phyloP scores from a whole-genome alignment of 2,329 filamentous ascomycete species.

The Lachnellula suecica region DNA sequence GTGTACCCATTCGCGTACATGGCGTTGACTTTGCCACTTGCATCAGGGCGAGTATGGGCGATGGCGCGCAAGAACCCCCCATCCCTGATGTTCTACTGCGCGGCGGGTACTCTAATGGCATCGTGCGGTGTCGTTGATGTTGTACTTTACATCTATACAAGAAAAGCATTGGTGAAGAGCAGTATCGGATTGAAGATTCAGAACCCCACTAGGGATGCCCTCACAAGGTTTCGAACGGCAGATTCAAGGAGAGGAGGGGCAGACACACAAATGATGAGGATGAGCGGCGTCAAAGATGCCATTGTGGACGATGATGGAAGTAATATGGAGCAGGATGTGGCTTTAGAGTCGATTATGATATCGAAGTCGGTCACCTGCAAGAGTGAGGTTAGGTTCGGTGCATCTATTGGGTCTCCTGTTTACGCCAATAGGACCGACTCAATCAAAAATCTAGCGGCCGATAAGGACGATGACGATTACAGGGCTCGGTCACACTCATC shows the following conservation, averaged over 20 bases:
- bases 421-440: neutral
- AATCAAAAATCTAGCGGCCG: neutral
- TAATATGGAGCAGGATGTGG: too few species aligned
- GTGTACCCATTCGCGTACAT: conserved; percentile 51
- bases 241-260: neutral
- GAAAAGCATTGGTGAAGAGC: conserved; percentile 21
- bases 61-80: conserved; percentile 39
- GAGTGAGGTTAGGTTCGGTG: neutral
- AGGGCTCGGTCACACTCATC: too few species aligned
- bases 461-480: too few species aligned
- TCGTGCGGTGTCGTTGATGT: conserved; percentile 25
- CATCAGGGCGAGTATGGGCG: conserved; percentile 46
- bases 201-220: neutral
- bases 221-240: neutral
- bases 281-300: neutral
- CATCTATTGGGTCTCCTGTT: neutral
- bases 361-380: neutral
- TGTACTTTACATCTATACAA: conserved; percentile 24
- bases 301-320: neutral
- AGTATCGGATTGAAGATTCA: conserved; percentile 3
- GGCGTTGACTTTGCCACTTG: conserved; percentile 49
- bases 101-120: conserved; percentile 25
- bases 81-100: conserved; percentile 14
- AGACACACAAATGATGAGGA: too few species aligned
- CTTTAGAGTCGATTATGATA: neutral